Evolutionary conservation across 495 filamentous ascomycete genomes (phyloP), one percentile per base, ranked within the genome.

Genomic region (Talaromyces trachyspermus): DNA sequence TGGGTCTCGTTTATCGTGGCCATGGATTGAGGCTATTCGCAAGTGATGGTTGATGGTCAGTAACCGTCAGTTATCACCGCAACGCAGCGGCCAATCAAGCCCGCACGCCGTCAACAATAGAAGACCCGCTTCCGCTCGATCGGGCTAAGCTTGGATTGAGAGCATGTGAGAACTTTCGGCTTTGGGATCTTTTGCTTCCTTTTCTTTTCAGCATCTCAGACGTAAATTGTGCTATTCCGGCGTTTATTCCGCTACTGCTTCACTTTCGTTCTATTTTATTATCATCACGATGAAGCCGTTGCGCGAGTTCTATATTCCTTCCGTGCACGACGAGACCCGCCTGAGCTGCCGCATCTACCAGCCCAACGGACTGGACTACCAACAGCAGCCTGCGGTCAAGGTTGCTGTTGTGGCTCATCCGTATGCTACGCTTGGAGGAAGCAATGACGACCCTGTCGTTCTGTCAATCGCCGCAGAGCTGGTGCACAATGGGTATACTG

Each of bases 391-490:
- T 11, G 38, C 48, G 8, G 68, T 69, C 41, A 75, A 75, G 49
- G 85, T 80, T 9, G 90, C 88, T 3, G 75, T 96, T 17, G 60
- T 98, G 19, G 91, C 90, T 0, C 92, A 97, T 62, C 90, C 92
- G 0, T 98, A 96, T 51, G 88, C 89, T 15, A 78, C 85, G 0
- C 68, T 97, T 5, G 92, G 92, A 9, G 92, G 92, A 4, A 83
- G 71, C 66, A 91, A 81, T 60, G 85, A 96, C 59, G 89, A 97
- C 53, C 74, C 75, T 0, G 73, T 94, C 17, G 86, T 98, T 11
- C 65, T 76, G 24, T 66, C 78, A 18, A 60, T 86, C 10, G 77
- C 76, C 1, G 60, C 61, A 2, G 81, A 83, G 46, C 69, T 95
- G 19, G 60, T 95, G 5, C 62, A 71, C 4, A 57, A 69, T 19